Conservation (phyloP, 2,329 filamentous ascomycete genomes). For the Alternaria brassicae region DNA sequence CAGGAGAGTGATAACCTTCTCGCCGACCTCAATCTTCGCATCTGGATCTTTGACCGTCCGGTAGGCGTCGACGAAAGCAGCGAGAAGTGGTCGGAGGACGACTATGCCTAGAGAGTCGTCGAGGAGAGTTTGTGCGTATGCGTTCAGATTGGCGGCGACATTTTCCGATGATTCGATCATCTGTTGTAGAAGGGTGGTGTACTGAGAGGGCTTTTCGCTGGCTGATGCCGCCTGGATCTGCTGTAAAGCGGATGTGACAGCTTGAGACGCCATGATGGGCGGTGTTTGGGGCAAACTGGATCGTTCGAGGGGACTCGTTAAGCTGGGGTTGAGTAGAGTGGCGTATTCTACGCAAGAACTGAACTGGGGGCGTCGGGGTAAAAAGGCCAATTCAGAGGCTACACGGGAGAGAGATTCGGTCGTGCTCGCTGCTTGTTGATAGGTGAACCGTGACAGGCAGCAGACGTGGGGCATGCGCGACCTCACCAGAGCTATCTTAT, state of each 20-base stretch:
- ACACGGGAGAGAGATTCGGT: not conserved
- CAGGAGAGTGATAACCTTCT: conserved; percentile 73
- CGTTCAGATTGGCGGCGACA: conserved; percentile 68
- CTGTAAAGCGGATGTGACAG: conserved; percentile 58
- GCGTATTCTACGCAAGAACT: not conserved
- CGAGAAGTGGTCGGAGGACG: conserved; percentile 73
- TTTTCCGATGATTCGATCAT: conserved; percentile 59
- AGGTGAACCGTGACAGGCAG: conserved; percentile 20
- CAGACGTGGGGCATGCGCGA: conserved; percentile 17
- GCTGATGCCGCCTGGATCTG: conserved; percentile 58
- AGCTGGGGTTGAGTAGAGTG: not conserved
- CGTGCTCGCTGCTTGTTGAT: not conserved
- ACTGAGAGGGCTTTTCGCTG: conserved; percentile 61
- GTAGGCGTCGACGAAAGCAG: conserved; percentile 70
- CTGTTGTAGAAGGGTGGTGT: conserved; percentile 64
- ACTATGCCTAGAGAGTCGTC: conserved; percentile 76
- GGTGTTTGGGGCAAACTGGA: conserved; percentile 2
- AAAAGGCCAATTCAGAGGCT: not conserved
- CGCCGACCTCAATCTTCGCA: conserved; percentile 76
- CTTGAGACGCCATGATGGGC: conserved; percentile 57
- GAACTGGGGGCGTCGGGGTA: not conserved
- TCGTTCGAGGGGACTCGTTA: not conserved
- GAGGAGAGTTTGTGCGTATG: conserved; percentile 72
- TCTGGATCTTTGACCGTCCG: conserved; percentile 66
- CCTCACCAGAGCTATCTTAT: conserved; percentile 17